These are phyloP conservation scores for Sistotremastrum niveocremeum DNA, from an alignment of 768 basidiomycete species.

Conservation along the genomic window DNA sequence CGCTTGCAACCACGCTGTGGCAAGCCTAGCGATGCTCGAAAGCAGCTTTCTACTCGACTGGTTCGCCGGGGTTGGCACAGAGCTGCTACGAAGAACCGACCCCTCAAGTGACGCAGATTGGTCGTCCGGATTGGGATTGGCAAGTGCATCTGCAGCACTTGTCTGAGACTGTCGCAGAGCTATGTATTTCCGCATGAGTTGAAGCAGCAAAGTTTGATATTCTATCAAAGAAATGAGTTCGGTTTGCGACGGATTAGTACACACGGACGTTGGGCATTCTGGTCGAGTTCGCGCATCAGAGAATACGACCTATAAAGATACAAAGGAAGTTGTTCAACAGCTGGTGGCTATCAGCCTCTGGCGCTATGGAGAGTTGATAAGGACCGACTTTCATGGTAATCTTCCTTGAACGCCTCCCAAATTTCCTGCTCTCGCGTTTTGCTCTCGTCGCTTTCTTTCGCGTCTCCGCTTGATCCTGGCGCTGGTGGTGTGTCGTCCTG, in stretches of 20 bases:
- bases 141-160: neutral
- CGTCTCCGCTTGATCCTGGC: constrained; percentile 1
- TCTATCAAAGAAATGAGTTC: constrained; percentile 15
- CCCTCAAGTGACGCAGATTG: neutral
- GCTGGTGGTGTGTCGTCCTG: constrained; percentile 1
- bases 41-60: constrained; percentile 27
- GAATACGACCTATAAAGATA: constrained; percentile 58
- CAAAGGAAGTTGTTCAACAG: constrained; percentile 66
- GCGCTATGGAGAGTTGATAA: neutral
- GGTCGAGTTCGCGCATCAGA: constrained; percentile 60
- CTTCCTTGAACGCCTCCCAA: constrained; percentile 67
- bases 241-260: neutral
- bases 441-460: constrained; percentile 12
- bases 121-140: neutral
- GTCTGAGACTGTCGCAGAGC: constrained; percentile 15
- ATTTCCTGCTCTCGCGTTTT: constrained; percentile 37
- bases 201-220: constrained; percentile 27
- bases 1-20: constrained; percentile 46
- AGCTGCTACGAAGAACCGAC: too few relatives aligned
- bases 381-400: constrained; percentile 58
- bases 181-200: constrained; percentile 36
- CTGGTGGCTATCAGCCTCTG: constrained; percentile 22
- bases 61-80: too few relatives aligned
- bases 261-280: constrained; percentile 41
- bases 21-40: constrained; percentile 40